A percentile compares a stretch with the other conserved stretches of the same genome.
phyloP scores from a whole-genome alignment of 306 rosid species.

The Amphicarpaea edgeworthii region DNA sequence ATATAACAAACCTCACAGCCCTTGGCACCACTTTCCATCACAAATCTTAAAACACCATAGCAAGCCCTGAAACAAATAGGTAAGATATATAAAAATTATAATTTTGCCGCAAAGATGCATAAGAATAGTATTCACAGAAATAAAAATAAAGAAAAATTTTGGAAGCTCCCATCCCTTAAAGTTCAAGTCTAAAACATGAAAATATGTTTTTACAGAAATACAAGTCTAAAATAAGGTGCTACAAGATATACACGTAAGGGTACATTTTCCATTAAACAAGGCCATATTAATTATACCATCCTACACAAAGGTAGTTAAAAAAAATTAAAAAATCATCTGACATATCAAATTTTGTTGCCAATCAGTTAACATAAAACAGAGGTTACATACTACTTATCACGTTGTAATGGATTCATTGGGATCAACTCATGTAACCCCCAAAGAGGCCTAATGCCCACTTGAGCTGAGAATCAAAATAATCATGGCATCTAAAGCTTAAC shows the following conservation, averaged over 20 bases:
- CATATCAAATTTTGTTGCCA: too few relatives aligned
- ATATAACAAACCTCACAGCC: slow-evolving; percentile 22
- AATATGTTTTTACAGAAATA: background rate
- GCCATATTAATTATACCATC: background rate
- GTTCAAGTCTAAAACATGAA: background rate
- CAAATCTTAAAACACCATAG: slow-evolving; percentile 30
- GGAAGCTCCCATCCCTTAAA: background rate
- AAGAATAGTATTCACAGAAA: background rate
- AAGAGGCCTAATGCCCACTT: too few relatives aligned
- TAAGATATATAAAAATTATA: background rate
- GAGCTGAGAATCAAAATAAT: too few relatives aligned
- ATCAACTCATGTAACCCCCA: too few relatives aligned
- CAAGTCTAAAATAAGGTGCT: background rate
- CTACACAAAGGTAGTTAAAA: background rate
- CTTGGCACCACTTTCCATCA: slow-evolving; percentile 35
- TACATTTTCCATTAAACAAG: background rate
- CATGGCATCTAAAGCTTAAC: too few relatives aligned
- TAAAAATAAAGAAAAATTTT: background rate
- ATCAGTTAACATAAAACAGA: background rate
- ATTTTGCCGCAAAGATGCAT: background rate
- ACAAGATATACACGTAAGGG: background rate
- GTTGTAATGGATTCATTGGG: too few relatives aligned
- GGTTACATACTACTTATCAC: too few relatives aligned
- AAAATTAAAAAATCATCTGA: background rate
- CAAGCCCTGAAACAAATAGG: slow-evolving; percentile 14